A percentile compares a stretch with the other conserved stretches of the same genome.
phyloP scores from a whole-genome alignment of 768 basidiomycete genomes.

The Cystofilobasidium macerans region DNA sequence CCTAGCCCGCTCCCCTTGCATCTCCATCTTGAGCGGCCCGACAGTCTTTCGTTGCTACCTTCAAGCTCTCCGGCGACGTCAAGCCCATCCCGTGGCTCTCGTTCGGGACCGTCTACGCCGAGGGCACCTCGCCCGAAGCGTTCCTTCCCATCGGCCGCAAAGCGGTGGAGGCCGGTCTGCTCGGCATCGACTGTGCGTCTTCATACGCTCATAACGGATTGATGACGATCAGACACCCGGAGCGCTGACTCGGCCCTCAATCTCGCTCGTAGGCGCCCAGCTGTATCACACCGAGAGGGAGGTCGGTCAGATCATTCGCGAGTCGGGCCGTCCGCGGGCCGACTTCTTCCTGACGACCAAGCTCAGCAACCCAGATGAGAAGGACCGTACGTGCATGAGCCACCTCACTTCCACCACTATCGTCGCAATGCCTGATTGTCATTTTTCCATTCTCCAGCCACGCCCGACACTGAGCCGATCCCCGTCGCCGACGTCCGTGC shows the following conservation, averaged over 20 bases:
- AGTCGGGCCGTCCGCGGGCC: background rate
- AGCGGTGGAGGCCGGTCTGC: background rate
- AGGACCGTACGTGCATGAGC: background rate
- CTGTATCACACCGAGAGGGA: background rate
- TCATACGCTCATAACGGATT: background rate
- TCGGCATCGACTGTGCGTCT: background rate
- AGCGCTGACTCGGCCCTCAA: no score
- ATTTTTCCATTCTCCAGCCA: background rate
- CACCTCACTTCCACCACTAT: no score
- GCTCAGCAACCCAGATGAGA: background rate
- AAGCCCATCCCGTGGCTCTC: slow-evolving; percentile 3
- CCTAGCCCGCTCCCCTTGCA: no score
- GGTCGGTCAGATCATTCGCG: background rate
- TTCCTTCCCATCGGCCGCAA: background rate
- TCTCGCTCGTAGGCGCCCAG: background rate
- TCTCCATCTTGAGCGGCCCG: background rate
- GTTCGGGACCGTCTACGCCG: background rate
- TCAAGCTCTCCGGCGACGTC: background rate
- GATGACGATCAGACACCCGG: background rate
- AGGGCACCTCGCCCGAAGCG: background rate
- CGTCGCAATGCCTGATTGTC: no score
- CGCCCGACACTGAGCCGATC: background rate
- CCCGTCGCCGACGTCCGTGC: background rate
- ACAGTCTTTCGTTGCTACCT: background rate
- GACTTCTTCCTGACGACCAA: background rate